Evolutionary conservation across 2,329 filamentous ascomycete genomes (phyloP).

Genomic region (Colletotrichum lini): DNA sequence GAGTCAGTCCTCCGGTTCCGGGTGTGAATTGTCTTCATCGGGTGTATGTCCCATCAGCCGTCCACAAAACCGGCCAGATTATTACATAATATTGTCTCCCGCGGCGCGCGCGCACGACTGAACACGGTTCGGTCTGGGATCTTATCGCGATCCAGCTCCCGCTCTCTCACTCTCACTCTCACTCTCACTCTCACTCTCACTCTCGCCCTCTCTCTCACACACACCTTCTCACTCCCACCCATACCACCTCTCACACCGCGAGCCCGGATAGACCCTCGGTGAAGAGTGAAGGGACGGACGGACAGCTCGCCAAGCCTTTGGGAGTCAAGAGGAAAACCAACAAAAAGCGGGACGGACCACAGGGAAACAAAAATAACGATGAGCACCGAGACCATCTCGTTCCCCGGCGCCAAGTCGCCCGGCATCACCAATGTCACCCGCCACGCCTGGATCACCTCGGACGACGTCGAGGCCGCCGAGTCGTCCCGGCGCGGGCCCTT

Average conservation of each 20-base stretch:
- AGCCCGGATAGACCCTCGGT: slow-evolving; percentile 9
- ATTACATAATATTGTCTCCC: slow-evolving; percentile 4
- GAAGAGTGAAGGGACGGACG: not conserved
- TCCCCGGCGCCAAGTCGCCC: slow-evolving; percentile 40
- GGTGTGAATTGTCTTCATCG: too few relatives aligned
- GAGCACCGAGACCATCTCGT: slow-evolving; percentile 38
- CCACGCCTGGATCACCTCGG: slow-evolving; percentile 38
- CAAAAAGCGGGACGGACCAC: too few relatives aligned
- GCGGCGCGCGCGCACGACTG: too few relatives aligned
- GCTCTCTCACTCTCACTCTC: not conserved
- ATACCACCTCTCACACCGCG: not conserved
- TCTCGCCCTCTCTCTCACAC: not conserved
- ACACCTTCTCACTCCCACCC: slow-evolving; percentile 21
- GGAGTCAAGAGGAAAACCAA: too few relatives aligned
- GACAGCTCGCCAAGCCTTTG: not conserved
- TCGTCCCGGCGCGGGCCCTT: slow-evolving; percentile 28
- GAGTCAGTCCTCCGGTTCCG: too few relatives aligned
- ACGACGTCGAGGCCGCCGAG: slow-evolving; percentile 34
- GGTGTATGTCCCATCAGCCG: not conserved
- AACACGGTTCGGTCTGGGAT: not conserved
- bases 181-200: too few relatives aligned
- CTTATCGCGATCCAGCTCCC: slow-evolving; percentile 5
- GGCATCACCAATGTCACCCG: slow-evolving; percentile 40
- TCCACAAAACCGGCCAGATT: not conserved
- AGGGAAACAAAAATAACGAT: not conserved